phyloP scores from a whole-genome alignment of 2,329 filamentous ascomycete species.

The Lasiodiplodia sp. region DNA sequence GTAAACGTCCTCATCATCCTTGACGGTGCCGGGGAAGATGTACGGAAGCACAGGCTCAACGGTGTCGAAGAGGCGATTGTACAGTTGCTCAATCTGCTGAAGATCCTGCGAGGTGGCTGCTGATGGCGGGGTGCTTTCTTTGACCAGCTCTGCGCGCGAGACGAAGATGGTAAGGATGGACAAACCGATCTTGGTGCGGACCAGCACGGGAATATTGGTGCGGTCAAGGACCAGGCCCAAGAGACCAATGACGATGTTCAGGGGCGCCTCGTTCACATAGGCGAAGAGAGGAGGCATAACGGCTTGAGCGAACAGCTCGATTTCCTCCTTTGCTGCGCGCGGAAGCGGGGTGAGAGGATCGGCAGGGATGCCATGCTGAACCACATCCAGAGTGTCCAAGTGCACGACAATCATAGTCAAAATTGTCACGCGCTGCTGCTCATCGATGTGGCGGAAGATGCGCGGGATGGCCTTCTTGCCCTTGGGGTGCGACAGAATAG shows the following conservation, averaged over 20 bases:
- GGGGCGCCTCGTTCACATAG: conserved; percentile 87
- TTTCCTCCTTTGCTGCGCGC: conserved; percentile 79
- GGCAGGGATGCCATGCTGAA: conserved; percentile 71
- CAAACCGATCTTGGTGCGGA: conserved; percentile 85
- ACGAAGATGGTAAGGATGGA: conserved; percentile 93
- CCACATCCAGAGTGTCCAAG: conserved; percentile 89
- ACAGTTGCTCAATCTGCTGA: conserved; percentile 77
- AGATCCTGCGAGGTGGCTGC: conserved; percentile 66
- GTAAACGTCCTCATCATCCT: conserved; percentile 90
- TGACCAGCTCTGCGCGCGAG: conserved; percentile 90
- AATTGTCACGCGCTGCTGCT: conserved; percentile 92
- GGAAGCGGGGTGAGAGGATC: conserved; percentile 77
- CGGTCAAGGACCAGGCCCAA: conserved; percentile 83
- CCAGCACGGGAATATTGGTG: conserved; percentile 83
- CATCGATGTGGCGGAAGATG: conserved; percentile 90
- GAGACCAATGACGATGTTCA: conserved; percentile 90
- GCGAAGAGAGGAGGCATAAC: conserved; percentile 91
- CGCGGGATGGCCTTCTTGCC: conserved; percentile 96
- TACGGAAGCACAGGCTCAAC: conserved; percentile 83
- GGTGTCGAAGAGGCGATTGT: conserved; percentile 85
- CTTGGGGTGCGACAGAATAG: conserved; percentile 91
- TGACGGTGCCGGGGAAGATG: conserved; percentile 91
- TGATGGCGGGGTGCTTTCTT: conserved; percentile 74
- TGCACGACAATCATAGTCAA: conserved; percentile 96
- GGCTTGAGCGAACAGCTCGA: conserved; percentile 86